Conservation (phyloP, 306 rosid species). For the Styphnolobium japonicum region DNA sequence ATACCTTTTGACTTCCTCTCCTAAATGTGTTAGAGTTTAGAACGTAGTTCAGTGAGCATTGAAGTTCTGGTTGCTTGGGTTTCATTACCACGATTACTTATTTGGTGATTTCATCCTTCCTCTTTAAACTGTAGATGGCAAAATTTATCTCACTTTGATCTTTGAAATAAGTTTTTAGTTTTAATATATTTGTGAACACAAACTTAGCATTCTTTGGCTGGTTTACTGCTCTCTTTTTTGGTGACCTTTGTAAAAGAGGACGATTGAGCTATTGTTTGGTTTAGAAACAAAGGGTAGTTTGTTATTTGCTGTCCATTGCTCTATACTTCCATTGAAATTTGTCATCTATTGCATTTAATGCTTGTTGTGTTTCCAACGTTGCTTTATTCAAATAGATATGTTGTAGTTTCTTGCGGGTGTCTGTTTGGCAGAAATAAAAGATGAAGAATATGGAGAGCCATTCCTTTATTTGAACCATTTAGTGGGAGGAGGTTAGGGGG, state of each 20-base stretch:
- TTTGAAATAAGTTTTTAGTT: neutral
- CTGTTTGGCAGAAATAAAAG: neutral
- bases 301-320: neutral
- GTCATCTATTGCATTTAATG: neutral
- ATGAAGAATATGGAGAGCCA: neutral
- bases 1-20: neutral
- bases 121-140: neutral
- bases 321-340: slow-evolving; percentile 3
- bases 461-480: neutral
- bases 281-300: neutral
- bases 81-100: too few relatives aligned
- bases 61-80: too few relatives aligned
- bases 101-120: too few relatives aligned
- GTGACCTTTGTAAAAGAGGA: neutral
- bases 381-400: neutral
- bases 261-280: neutral
- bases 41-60: too few relatives aligned
- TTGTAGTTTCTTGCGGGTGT: neutral
- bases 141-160: neutral
- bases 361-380: neutral
- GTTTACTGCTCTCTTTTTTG: neutral
- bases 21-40: neutral
- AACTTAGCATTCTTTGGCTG: neutral
- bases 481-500: neutral
- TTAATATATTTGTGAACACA: neutral